Percentiles rank a stretch among this genome's conserved stretches.
Evolutionary conservation across 208 protist species (phyloP).

Genomic region (Kentomonas sorsogonicus): DNA sequence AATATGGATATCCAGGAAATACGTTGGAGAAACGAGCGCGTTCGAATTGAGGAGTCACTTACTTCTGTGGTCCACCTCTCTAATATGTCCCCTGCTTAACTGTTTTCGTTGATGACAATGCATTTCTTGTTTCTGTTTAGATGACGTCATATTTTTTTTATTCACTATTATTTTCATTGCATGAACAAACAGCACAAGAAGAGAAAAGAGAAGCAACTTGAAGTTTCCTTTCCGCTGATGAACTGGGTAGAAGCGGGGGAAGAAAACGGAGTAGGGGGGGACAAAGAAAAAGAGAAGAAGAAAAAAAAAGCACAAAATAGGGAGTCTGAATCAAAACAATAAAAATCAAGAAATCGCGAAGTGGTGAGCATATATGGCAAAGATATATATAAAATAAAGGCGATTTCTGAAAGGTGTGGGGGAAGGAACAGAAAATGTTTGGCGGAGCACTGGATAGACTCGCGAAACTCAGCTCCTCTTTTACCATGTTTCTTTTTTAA

Average conservation of each 20-base stretch:
- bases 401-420: too few relatives aligned
- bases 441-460: neutral
- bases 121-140: neutral
- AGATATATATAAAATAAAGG: neutral
- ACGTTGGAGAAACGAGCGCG: too few relatives aligned
- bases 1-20: too few relatives aligned
- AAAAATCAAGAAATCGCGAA: neutral
- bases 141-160: neutral
- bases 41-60: too few relatives aligned
- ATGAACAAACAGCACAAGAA: conserved; percentile 15
- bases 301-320: conserved; percentile 10
- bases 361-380: neutral
- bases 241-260: neutral
- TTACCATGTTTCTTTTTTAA: neutral
- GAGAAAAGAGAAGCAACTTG: conserved; percentile 10
- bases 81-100: too few relatives aligned
- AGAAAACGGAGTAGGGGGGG: conserved; percentile 2
- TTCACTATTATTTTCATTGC: neutral
- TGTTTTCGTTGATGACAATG: neutral
- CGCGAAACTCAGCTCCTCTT: neutral
- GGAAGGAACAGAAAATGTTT: too few relatives aligned
- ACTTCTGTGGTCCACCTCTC: too few relatives aligned
- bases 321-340: neutral
- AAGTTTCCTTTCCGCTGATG: neutral
- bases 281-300: conserved; percentile 2